Percentiles rank a stretch among this genome's conserved stretches.
Conservation (phyloP, 352 stramenopile species). For the Globisporangium ultimum region DNA sequence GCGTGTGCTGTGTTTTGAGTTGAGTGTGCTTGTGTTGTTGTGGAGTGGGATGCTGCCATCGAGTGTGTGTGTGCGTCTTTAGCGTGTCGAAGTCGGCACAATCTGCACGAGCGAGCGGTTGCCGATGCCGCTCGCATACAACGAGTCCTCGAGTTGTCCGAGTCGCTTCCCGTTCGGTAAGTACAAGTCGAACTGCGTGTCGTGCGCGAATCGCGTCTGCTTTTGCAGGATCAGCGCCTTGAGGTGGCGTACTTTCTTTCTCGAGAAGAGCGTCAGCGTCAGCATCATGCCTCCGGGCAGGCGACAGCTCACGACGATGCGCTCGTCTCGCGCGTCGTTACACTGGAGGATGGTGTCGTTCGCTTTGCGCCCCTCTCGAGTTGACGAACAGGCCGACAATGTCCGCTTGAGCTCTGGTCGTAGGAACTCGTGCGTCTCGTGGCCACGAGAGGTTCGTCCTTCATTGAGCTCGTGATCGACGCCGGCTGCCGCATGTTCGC, state of each 20-base stretch:
- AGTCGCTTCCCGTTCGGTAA: constrained; percentile 36
- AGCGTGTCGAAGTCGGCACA: constrained; percentile 17
- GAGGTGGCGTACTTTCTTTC: constrained; percentile 47
- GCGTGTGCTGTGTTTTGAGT: background rate
- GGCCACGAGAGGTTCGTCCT: no score
- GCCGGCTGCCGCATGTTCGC: no score
- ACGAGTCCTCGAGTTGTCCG: constrained; percentile 27
- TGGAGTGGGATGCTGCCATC: background rate
- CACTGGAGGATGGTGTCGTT: background rate
- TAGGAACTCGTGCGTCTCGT: no score
- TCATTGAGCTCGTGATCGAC: no score
- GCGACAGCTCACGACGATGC: constrained; percentile 47
- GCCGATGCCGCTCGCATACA: constrained; percentile 27
- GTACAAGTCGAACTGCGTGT: constrained; percentile 56
- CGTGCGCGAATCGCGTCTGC: constrained; percentile 41
- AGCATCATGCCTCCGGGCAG: constrained; percentile 55
- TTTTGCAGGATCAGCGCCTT: constrained; percentile 38
- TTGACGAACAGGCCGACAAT: background rate
- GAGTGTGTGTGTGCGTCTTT: background rate
- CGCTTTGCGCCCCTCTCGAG: background rate
- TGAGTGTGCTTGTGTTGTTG: background rate
- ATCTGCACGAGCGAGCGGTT: constrained; percentile 47
- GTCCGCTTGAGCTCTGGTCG: no score
- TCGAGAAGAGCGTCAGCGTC: constrained; percentile 31
- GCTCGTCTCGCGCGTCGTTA: constrained; percentile 7